phyloP scores from a whole-genome alignment of 257 asterid species.

The Fraxinus cuspidata region DNA sequence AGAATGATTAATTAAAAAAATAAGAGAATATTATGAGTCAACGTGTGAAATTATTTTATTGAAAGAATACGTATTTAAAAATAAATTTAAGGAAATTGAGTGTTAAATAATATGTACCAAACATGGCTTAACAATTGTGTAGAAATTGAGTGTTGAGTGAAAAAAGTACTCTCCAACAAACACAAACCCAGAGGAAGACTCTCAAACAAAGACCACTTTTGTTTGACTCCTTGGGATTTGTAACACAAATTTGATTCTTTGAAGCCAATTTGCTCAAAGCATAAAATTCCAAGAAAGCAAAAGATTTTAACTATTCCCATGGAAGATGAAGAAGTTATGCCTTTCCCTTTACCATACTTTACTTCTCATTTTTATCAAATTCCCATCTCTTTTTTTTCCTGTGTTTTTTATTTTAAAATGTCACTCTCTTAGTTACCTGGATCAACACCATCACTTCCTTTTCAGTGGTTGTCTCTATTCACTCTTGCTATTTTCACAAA shows the following conservation, averaged over 20 bases:
- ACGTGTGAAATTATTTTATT: too few species aligned
- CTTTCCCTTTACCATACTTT: slow-evolving; percentile 36
- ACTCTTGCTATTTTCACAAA: slow-evolving; percentile 34
- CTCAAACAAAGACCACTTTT: slow-evolving; percentile 38
- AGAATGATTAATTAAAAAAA: too few species aligned
- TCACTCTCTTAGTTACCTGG: slow-evolving; percentile 50
- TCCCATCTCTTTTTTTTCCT: background rate
- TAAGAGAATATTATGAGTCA: too few species aligned
- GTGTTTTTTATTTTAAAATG: slow-evolving; percentile 36
- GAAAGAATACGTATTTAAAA: too few species aligned
- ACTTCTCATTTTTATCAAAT: slow-evolving; percentile 49
- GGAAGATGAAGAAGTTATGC: slow-evolving; percentile 42
- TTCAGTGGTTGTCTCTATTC: slow-evolving; percentile 49
- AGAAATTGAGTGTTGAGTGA: background rate
- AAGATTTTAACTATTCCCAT: slow-evolving; percentile 62
- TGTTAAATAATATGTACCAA: too few species aligned
- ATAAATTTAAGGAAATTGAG: too few species aligned
- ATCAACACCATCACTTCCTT: slow-evolving; percentile 47
- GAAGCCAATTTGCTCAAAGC: slow-evolving; percentile 21
- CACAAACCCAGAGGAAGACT: slow-evolving; percentile 9
- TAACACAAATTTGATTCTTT: slow-evolving; percentile 35
- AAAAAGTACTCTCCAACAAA: background rate
- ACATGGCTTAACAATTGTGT: background rate
- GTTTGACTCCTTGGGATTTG: slow-evolving; percentile 54
- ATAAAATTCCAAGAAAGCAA: slow-evolving; percentile 36